Evolutionary conservation across 2,329 filamentous ascomycete species (phyloP).

Genomic region (Penicillium sp.): DNA sequence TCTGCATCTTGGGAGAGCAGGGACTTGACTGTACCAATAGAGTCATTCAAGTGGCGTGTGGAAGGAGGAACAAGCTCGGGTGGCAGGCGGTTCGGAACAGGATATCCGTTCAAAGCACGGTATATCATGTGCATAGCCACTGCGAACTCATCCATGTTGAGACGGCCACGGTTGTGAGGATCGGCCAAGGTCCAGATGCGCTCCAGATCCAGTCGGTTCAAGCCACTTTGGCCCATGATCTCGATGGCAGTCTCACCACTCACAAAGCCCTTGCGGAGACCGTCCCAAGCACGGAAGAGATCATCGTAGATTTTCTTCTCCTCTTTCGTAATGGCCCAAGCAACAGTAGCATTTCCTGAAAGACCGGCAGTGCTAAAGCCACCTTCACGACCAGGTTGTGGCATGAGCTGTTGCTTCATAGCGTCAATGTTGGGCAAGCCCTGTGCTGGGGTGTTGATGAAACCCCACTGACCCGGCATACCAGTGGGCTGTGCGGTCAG

Average conservation of each 20-base stretch:
- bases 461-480: constrained; percentile 92
- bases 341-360: constrained; percentile 90
- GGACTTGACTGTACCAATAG: constrained; percentile 89
- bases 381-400: constrained; percentile 87
- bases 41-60: constrained; percentile 87
- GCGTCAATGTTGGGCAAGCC: constrained; percentile 93
- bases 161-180: constrained; percentile 86
- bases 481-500: constrained; percentile 95
- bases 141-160: constrained; percentile 96
- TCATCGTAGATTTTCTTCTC: constrained; percentile 97
- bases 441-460: constrained; percentile 88
- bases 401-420: constrained; percentile 94
- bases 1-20: constrained; percentile 89
- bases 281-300: constrained; percentile 95
- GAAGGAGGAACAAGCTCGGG: constrained; percentile 93
- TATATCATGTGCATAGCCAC: constrained; percentile 99
- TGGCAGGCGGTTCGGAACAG: constrained; percentile 81
- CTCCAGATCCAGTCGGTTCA: constrained; percentile 88
- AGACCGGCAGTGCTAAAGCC: constrained; percentile 83
- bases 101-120: constrained; percentile 93
- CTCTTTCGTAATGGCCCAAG: constrained; percentile 98
- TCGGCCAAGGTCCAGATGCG: constrained; percentile 94
- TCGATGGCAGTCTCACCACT: constrained; percentile 91
- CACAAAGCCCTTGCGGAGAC: constrained; percentile 88
- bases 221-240: constrained; percentile 92